A percentile compares a stretch with the other conserved stretches of the same genome.
These are phyloP conservation scores for Castanopsis chinensis DNA, from an alignment of 306 rosid species.

Conservation along the genomic window DNA sequence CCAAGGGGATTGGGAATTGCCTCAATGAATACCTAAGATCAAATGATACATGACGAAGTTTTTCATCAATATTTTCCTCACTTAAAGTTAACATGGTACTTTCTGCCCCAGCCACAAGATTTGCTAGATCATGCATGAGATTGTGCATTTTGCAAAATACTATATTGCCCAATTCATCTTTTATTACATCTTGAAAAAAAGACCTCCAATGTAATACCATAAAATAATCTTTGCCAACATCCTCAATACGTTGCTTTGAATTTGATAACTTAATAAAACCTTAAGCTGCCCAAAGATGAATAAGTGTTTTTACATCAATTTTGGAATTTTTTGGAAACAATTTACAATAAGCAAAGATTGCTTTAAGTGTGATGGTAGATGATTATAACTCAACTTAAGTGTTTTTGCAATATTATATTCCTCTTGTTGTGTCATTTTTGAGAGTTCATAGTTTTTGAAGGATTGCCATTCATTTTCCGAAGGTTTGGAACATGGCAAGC, in stretches of 20 bases:
- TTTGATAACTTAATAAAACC: conserved; percentile 13
- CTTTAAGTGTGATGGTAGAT: conserved; percentile 18
- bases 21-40: not conserved
- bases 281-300: conserved; percentile 1
- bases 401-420: not conserved
- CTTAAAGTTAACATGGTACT: not conserved
- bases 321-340: conserved; percentile 15
- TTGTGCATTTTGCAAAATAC: conserved; percentile 22
- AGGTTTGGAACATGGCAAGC: not conserved
- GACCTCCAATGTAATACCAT: conserved; percentile 24
- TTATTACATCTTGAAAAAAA: conserved; percentile 3
- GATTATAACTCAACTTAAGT: conserved; percentile 30
- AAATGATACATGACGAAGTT: conserved; percentile 11
- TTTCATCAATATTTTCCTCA: not conserved
- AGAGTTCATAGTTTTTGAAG: not conserved
- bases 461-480: not conserved
- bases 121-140: conserved; percentile 26
- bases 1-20: not conserved
- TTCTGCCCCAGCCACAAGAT: not conserved
- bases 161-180: conserved; percentile 16
- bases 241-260: conserved; percentile 5
- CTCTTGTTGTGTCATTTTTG: not conserved
- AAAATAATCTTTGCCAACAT: conserved; percentile 13
- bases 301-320: not conserved
- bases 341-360: conserved; percentile 21